Conservation (phyloP, 768 basidiomycete species). For the Pholiota microspora region DNA sequence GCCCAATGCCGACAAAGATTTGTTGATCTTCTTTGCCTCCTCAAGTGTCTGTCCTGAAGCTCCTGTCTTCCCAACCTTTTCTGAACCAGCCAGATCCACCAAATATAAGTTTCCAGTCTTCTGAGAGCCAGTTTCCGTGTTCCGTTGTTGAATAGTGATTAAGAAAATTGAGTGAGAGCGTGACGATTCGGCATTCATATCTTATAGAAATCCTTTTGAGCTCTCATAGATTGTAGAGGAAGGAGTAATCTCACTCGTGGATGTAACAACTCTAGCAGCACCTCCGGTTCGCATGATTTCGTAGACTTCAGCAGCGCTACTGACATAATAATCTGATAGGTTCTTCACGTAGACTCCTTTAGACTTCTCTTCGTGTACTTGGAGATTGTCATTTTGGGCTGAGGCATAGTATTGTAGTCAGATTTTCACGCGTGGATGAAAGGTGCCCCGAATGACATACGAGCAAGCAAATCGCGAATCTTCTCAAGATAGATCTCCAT, state of each 20-base stretch:
- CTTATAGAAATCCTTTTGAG: slow-evolving; percentile 36
- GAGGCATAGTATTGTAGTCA: slow-evolving; percentile 8
- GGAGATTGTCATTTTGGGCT: slow-evolving; percentile 98
- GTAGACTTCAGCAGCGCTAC: slow-evolving; percentile 92
- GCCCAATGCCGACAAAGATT: slow-evolving; percentile 93
- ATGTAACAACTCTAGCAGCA: slow-evolving; percentile 84
- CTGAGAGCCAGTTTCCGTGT: slow-evolving; percentile 92
- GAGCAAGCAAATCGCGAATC: slow-evolving; percentile 91
- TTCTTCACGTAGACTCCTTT: slow-evolving; percentile 98
- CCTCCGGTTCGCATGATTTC: slow-evolving; percentile 99
- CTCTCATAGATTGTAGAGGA: not conserved
- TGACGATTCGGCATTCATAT: slow-evolving; percentile 99
- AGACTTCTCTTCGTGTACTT: slow-evolving; percentile 97
- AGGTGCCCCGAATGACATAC: slow-evolving; percentile 51
- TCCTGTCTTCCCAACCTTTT: slow-evolving; percentile 99
- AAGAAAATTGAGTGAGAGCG: slow-evolving; percentile 99
- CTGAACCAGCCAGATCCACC: slow-evolving; percentile 97
- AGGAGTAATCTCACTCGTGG: slow-evolving; percentile 77
- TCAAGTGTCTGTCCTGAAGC: slow-evolving; percentile 98
- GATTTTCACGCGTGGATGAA: not conserved
- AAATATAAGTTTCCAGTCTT: slow-evolving; percentile 97
- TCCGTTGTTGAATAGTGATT: slow-evolving; percentile 94
- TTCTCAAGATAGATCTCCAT: slow-evolving; percentile 99
- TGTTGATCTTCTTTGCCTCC: slow-evolving; percentile 99
- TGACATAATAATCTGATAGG: slow-evolving; percentile 97